phyloP scores from a whole-genome alignment of 2,329 filamentous ascomycete genomes.

The Botryotinia calthae region DNA sequence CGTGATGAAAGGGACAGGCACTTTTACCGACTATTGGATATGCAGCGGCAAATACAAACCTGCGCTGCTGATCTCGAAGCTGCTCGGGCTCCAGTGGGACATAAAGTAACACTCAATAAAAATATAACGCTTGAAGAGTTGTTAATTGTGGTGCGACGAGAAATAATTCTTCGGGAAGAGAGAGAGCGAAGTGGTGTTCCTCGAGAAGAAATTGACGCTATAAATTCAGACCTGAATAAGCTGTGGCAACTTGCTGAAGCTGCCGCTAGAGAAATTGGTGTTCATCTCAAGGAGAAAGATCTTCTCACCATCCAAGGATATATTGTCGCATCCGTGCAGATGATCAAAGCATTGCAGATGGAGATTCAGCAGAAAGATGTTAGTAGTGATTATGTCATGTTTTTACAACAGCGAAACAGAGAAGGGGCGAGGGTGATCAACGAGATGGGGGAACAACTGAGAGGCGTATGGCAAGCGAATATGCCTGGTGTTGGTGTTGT shows the following conservation, averaged over 20 bases:
- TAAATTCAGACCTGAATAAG: conserved; percentile 9
- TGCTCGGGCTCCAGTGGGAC: neutral
- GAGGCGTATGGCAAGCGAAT: neutral
- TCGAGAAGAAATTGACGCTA: neutral
- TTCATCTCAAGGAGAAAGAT: neutral
- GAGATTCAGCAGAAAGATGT: conserved; percentile 16
- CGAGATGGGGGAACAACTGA: conserved; percentile 15
- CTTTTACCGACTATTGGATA: conserved; percentile 17
- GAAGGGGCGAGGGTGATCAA: conserved; percentile 11
- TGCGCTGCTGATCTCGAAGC: conserved; percentile 13
- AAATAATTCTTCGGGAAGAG: neutral
- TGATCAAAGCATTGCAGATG: conserved; percentile 1
- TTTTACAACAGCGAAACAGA: conserved; percentile 16
- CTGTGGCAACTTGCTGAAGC: conserved; percentile 9
- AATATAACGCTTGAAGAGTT: conserved; percentile 14
- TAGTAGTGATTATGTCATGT: conserved; percentile 20
- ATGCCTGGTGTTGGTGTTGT: conserved; percentile 1
- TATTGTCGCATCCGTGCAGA: conserved; percentile 1
- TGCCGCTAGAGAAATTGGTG: conserved; percentile 9
- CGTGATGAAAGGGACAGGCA: conserved; percentile 17
- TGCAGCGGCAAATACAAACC: conserved; percentile 7
- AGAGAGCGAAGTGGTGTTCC: neutral
- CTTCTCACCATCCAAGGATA: conserved; percentile 8
- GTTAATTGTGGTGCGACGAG: conserved; percentile 4
- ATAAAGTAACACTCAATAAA: neutral